Evolutionary conservation across 805 yeast genomes (phyloP).

Genomic region (Schizosaccharomyces octosporus): DNA sequence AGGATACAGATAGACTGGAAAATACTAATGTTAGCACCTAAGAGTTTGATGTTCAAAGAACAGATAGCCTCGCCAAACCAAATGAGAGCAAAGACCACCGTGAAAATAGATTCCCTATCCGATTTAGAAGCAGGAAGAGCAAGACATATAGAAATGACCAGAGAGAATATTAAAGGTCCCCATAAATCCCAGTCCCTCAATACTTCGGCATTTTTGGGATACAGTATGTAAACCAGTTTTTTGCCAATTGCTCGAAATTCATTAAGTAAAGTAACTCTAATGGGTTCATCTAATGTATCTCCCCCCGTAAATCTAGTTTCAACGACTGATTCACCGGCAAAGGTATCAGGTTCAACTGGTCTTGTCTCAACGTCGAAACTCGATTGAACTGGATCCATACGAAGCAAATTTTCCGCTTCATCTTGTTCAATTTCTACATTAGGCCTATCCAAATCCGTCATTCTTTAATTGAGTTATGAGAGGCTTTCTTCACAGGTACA

Average conservation of each 20-base stretch:
- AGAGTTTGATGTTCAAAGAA: neutral
- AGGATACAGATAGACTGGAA: constrained; percentile 1
- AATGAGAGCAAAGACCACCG: neutral
- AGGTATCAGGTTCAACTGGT: neutral
- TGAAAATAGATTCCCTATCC: neutral
- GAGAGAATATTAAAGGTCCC: constrained; percentile 2
- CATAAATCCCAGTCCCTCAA: neutral
- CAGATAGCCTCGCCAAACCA: constrained; percentile 2
- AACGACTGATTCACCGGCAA: neutral
- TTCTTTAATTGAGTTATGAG: neutral
- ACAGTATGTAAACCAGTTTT: neutral
- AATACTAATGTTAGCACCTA: constrained; percentile 1
- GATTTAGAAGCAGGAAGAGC: neutral
- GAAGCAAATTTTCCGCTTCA: neutral
- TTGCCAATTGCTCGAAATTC: neutral
- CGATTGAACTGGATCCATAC: neutral
- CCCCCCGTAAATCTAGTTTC: neutral
- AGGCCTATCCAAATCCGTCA: neutral
- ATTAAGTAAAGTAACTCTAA: neutral
- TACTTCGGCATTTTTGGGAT: neutral
- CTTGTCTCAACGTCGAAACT: neutral
- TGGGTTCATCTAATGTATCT: neutral
- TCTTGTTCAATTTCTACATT: neutral
- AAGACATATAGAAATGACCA: neutral
- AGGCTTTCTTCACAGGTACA: neutral